These are phyloP conservation scores for Diospyros kaki DNA, from an alignment of 148 eudicot species.

Conservation along the genomic window DNA sequence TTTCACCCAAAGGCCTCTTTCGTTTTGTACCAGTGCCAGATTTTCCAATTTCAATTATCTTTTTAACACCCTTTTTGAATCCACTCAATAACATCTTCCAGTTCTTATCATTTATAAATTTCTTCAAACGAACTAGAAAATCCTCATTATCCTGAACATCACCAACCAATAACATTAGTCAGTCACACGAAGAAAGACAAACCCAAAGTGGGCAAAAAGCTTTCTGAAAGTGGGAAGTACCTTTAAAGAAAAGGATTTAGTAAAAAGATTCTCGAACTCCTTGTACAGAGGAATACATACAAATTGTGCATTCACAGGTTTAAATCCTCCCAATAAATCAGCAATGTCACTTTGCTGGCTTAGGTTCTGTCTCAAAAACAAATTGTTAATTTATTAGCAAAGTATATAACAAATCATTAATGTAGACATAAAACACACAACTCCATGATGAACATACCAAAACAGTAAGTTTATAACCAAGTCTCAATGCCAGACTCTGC, in stretches of 20 bases:
- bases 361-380: conserved; percentile 55
- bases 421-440: background rate
- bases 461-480: conserved; percentile 89
- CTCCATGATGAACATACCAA: conserved; percentile 52
- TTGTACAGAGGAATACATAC: conserved; percentile 74
- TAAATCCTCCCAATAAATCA: conserved; percentile 89
- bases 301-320: conserved; percentile 74
- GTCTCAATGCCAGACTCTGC: conserved; percentile 70
- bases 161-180: conserved; percentile 10
- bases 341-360: conserved; percentile 99
- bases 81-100: conserved; percentile 61
- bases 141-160: conserved; percentile 44
- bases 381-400: conserved; percentile 11
- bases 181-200: conserved; percentile 4
- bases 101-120: conserved; percentile 41
- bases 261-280: conserved; percentile 66
- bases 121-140: conserved; percentile 39
- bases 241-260: conserved; percentile 49
- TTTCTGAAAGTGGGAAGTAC: conserved; percentile 25
- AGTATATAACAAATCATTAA: background rate
- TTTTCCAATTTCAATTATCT: conserved; percentile 32
- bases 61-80: conserved; percentile 41
- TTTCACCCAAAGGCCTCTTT: conserved; percentile 53
- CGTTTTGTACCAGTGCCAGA: conserved; percentile 55
- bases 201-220: background rate